Base-by-base conservation (phyloP, 148 eudicot genomes). In the Chenopodium formosanum region DNA sequence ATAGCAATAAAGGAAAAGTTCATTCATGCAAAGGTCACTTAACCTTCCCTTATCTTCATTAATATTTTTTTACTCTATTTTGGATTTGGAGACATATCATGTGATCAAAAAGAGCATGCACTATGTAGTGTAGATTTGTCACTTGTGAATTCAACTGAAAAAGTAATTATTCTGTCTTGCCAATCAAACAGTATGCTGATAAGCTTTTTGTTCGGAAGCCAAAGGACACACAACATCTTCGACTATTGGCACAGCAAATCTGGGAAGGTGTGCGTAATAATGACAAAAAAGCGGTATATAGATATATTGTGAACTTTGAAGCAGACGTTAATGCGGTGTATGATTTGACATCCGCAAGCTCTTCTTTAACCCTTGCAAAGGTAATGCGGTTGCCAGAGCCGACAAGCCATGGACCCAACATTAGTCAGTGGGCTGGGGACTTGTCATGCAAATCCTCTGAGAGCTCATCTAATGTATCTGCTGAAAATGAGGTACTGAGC, bases 191-290 rank as follows among this genome's bases (percentile, higher is more conserved):
- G 99, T 95, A 95, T 86, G 97, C 91, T 76, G 93, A 92, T 46
- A 95, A 94, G 84, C 86, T 87, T 65, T 92, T 95, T 87, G 94
- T 94, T 80, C 91, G 90, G 85, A 90, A 85, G 82, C 91, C 91
- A 16, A 89, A 87, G 83, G 97, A 94, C 78, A 78, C 78, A 62
- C 88, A 88, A 64, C 90, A 88, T 82, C 88, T 86, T 58, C 82
- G 78, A 70, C 75, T 83, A 22, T 86, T 89, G 83, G 89, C 91
- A 31, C 95, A 91, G 84, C 92, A 92, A 79, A 86, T 95, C n/a
- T 94, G 97, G 99, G 98, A 95, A 84, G 97, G 98, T 82, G 97
- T 95, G 69, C 91, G 91, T 72, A 83, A 82, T 70, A 94, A 94
- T 85, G 95, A 95, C 81, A 95, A 94, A 89, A 94, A 92, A 84